phyloP scores from a whole-genome alignment of 345 rosid genomes.

The Heritiera littoralis region DNA sequence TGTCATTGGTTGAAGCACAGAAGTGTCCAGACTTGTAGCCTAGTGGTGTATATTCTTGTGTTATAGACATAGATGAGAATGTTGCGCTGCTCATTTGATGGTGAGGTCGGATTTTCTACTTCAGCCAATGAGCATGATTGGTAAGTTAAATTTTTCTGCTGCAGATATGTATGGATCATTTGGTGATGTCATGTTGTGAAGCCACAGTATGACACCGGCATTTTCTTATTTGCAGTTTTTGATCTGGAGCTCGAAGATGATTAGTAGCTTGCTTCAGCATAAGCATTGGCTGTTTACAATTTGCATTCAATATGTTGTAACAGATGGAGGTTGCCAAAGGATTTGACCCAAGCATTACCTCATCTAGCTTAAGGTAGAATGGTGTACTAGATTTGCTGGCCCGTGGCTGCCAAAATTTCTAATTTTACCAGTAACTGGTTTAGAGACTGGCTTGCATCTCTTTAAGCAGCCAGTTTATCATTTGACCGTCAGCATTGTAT shows the following conservation, averaged over 20 bases:
- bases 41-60: background rate
- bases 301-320: background rate
- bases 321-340: background rate
- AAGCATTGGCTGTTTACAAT: background rate
- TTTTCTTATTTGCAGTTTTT: background rate
- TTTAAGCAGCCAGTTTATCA: background rate
- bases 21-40: background rate
- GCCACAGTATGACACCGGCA: background rate
- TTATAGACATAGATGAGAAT: background rate
- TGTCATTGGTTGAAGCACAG: conserved; percentile 5
- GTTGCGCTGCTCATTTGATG: background rate
- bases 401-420: background rate
- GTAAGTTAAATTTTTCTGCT: background rate
- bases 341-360: background rate
- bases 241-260: conserved; percentile 13
- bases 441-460: background rate
- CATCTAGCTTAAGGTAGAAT: no score
- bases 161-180: background rate
- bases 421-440: background rate
- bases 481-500: background rate
- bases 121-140: background rate
- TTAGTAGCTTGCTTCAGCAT: background rate
- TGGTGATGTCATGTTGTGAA: background rate
- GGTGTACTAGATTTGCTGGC: background rate
- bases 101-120: background rate